Evolutionary conservation across 108 stramenopile species (phyloP).

Genomic region (Nitzschia inconspicua): DNA sequence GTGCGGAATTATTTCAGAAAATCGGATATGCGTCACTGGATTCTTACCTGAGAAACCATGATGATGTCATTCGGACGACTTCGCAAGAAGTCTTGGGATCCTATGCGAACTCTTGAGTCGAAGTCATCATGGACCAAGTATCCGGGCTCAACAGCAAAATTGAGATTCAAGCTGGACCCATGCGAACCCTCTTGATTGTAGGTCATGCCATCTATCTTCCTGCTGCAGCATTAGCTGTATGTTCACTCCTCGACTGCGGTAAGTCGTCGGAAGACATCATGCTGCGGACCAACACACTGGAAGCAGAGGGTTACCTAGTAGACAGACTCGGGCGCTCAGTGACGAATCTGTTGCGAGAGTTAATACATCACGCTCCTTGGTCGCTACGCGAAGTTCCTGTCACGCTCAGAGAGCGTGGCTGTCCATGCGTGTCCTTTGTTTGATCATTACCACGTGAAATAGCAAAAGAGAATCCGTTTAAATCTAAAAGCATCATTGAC

Average conservation of each 20-base stretch:
- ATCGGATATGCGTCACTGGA: constrained; percentile 51
- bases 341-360: too few species aligned
- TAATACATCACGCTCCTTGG: too few species aligned
- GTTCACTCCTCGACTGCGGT: constrained; percentile 23
- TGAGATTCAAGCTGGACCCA: background rate
- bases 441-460: too few species aligned
- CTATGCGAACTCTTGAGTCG: constrained; percentile 28
- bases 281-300: constrained; percentile 36
- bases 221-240: constrained; percentile 34
- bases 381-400: too few species aligned
- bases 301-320: constrained; percentile 54
- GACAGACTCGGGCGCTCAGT: too few species aligned
- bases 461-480: too few species aligned
- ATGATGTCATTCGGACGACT: constrained; percentile 19
- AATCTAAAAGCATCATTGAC: too few species aligned
- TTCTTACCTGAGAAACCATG: constrained; percentile 28
- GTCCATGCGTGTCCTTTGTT: too few species aligned
- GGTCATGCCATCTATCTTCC: constrained; percentile 57
- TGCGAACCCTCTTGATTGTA: constrained; percentile 30
- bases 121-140: constrained; percentile 11
- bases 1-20: constrained; percentile 32
- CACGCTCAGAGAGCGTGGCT: too few species aligned
- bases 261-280: constrained; percentile 20
- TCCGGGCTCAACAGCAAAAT: background rate
- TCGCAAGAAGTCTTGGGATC: constrained; percentile 29